Base-by-base conservation (phyloP, 2,329 filamentous ascomycete genomes). In the Talaromyces sp. region DNA sequence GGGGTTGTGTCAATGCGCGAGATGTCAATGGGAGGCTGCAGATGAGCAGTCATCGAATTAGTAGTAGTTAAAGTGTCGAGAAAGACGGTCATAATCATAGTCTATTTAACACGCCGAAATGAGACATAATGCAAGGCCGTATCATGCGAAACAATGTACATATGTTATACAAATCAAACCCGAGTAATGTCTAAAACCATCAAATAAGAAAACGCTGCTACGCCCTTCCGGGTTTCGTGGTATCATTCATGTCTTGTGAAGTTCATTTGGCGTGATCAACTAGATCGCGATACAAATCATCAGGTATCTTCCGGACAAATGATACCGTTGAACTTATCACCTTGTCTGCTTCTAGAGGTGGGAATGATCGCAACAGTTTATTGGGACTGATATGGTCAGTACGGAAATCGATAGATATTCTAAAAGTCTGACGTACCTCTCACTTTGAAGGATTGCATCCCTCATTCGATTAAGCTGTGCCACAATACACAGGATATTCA, bases 401-500 rank as follows among this genome's bases (percentile, higher is more conserved):
- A 19, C 10, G 11, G 15, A 35, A n/a, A 7, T 35, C 11, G 10
- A 35, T 5, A 3, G 33, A 6, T 41, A 45, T 57, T 17, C 37
- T 19, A 22, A 56, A 25, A 5, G 43, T 17, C 11, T 21, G 5
- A 51, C 80, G 64, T 78, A 96, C 92, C 89, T 96, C 6, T 88
- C 83, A 58, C 89, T 96, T 58, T 85, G 85, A 65, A 99, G 77
- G 55, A 99, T 86, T 61, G 90, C 86, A 58, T 92, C 88, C 60
- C 92, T 82, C 76, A 97, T 90, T 67, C 96, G 83, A 51, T 97
- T 87, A 54, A 99, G 79, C 75, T 99, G 94, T 13, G 93, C 93
- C 15, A 97, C 94, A 63, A 99, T 97, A 71, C 94, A 97, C 21
- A 99, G 77, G 57, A 99, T 90, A 69, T 99, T 99, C 61, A 99